A percentile compares a stretch with the other conserved stretches of the same genome.
Evolutionary conservation across 108 stramenopile species (phyloP).

Genomic region (Schizochytrium sp.): DNA sequence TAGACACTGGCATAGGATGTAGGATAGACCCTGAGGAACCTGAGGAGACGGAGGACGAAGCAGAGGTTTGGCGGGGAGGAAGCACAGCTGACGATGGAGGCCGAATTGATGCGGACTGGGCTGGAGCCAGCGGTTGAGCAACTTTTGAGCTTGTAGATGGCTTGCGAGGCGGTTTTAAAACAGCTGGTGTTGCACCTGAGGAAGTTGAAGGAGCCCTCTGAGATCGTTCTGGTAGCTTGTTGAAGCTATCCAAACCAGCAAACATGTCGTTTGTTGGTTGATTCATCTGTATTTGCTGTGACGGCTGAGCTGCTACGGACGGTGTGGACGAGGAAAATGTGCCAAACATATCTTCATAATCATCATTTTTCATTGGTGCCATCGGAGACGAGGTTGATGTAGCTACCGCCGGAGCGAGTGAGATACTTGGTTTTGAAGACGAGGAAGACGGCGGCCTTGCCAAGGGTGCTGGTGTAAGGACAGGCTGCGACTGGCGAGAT

Average conservation of each 20-base stretch:
- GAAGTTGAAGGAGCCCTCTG: not conserved
- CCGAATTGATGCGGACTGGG: not conserved
- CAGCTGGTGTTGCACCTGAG: not conserved
- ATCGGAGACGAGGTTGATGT: not conserved
- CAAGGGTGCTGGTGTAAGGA: too few relatives aligned
- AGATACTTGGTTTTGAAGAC: not conserved
- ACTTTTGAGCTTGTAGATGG: not conserved
- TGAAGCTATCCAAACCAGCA: conserved; percentile 44
- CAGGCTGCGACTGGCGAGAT: not conserved
- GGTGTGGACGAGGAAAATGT: not conserved
- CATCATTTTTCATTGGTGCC: not conserved
- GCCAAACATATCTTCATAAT: not conserved
- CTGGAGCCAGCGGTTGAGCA: not conserved
- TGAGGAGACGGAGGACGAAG: too few relatives aligned
- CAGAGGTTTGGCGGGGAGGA: too few relatives aligned
- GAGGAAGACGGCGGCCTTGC: not conserved
- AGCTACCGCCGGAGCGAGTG: not conserved
- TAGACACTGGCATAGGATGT: too few relatives aligned
- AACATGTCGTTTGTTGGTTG: not conserved
- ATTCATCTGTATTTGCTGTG: not conserved
- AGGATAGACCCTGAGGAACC: too few relatives aligned
- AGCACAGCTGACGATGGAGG: not conserved
- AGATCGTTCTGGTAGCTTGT: conserved; percentile 55
- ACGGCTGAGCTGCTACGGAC: not conserved
- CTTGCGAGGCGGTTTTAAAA: not conserved